phyloP scores from a whole-genome alignment of 306 rosid genomes.

The Gleditsia sinensis region DNA sequence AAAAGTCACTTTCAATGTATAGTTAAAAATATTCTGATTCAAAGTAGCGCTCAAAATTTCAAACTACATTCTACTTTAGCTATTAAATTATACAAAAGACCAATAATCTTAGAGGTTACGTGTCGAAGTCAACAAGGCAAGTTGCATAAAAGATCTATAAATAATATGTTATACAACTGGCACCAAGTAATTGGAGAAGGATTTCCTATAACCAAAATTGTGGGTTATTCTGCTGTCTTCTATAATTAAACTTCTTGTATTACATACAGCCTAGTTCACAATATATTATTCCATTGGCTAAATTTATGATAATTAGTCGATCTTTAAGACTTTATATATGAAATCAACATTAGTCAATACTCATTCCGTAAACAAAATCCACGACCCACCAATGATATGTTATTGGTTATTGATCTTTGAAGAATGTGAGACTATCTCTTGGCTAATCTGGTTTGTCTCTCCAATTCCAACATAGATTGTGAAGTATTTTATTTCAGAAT shows the following conservation, averaged over 20 bases:
- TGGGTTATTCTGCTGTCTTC: background rate
- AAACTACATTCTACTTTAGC: background rate
- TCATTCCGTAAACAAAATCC: conserved; percentile 13
- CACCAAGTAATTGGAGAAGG: background rate
- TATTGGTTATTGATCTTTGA: background rate
- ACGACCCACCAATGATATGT: background rate
- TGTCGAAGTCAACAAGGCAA: conserved; percentile 15
- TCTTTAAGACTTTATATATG: background rate
- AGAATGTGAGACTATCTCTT: background rate
- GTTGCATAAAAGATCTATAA: background rate
- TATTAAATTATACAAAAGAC: background rate
- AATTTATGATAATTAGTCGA: background rate
- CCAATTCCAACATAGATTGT: conserved; percentile 1
- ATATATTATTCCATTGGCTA: background rate
- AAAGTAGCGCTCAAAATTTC: background rate
- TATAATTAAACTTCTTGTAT: background rate
- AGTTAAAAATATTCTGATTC: background rate
- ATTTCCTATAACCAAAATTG: conserved; percentile 1
- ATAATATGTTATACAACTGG: conserved; percentile 9
- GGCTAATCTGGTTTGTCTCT: background rate
- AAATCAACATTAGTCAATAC: conserved; percentile 22
- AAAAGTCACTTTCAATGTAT: background rate
- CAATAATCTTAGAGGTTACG: conserved; percentile 7
- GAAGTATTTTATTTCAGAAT: background rate
- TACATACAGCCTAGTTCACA: background rate